phyloP scores from a whole-genome alignment of 2,329 filamentous ascomycete genomes.

The Lasiodiplodia hormozganensis region DNA sequence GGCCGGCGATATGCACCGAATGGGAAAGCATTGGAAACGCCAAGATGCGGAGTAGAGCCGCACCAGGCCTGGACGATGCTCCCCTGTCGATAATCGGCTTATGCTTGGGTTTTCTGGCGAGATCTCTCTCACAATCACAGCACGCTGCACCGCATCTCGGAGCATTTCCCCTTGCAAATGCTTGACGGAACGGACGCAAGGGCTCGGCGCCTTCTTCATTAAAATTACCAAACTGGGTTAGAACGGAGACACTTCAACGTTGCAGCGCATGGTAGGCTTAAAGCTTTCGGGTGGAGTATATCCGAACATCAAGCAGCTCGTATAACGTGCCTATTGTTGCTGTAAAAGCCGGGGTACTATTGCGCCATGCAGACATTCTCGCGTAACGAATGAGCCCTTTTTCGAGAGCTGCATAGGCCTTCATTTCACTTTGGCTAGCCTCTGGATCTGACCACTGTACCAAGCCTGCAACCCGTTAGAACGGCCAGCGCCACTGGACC shows the following conservation, averaged over 20 bases:
- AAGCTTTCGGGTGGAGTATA: background rate
- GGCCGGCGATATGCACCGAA: conserved; percentile 10
- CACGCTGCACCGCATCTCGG: too few relatives aligned
- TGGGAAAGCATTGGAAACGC: background rate
- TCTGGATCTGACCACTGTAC: background rate
- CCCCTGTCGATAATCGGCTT: background rate
- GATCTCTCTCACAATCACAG: too few relatives aligned
- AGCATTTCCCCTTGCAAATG: background rate
- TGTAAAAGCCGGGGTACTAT: background rate
- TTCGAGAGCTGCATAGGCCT: background rate
- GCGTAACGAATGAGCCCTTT: background rate
- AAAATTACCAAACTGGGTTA: background rate
- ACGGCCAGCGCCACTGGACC: background rate
- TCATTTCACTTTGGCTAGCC: background rate
- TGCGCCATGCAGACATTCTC: background rate
- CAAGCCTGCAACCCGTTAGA: background rate
- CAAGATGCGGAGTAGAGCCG: conserved; percentile 23
- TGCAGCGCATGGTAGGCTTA: background rate
- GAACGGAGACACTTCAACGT: background rate
- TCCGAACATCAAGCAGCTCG: background rate
- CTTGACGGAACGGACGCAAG: background rate
- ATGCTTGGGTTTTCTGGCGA: too few relatives aligned
- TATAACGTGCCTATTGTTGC: background rate
- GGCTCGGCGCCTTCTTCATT: background rate
- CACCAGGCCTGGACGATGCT: background rate